Evolutionary conservation across 345 rosid genomes (phyloP), one percentile per base, ranked within the genome.

Genomic region (Noccaea bulbosa): DNA sequence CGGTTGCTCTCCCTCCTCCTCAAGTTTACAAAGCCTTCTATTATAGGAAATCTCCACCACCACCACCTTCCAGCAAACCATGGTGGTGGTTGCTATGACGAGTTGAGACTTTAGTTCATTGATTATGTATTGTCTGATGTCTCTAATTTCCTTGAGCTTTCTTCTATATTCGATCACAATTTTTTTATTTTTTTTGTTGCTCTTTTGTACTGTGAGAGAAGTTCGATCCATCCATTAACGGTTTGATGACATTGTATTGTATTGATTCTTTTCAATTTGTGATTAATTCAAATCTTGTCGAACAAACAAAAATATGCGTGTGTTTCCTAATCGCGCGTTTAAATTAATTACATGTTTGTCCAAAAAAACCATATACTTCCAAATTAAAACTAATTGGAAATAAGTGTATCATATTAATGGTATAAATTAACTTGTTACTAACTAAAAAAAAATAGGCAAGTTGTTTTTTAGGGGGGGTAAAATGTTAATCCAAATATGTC

Each of bases 51-150:
- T 66, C 72, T 17, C 72, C 67, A 39, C 66, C 77, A 57, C 77
- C 77, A 65, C 77, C 77, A 57, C 71, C 71, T 27, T 37, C 71
- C n/a, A 0, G 48, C 47, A 61, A 17, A 43, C 71, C 77, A 72
- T 72, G 77, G 71, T 72, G 71, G 77, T 72, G 58, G 71, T 27
- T 47, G 51, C 39, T 72, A 55, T 72, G 58, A 72, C 56, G 51
- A 16, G 12, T 55, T 30, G 52, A 52, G 62, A 62, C 53, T 9
- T 58, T 5, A 43, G 27, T 62, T 38, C 62, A 71, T 44, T 41
- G 14, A 43, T 14, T 33, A 8, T 61, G 51, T 70, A 38, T 30
- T 71, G 16, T 33, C 37, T 61, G 17, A 40, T 48, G 67, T 48
- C 49, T 49, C 33, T 30, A 14, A 70, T 30, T 38, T 15, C 48